phyloP scores from a whole-genome alignment of 2,329 filamentous ascomycete species.

The Huntiella savannae region DNA sequence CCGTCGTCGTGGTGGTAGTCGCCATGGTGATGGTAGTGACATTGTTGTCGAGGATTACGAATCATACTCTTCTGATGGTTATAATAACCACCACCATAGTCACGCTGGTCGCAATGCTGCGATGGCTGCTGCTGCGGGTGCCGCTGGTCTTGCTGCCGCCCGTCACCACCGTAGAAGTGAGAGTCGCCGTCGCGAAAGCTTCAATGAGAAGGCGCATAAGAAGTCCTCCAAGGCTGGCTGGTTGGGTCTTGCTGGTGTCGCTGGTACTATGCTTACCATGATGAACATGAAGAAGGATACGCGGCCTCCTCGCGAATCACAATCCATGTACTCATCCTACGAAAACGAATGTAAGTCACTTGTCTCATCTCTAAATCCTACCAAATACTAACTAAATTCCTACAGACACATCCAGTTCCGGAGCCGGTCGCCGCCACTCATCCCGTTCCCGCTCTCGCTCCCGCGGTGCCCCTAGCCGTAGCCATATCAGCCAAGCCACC shows the following conservation, averaged over 20 bases:
- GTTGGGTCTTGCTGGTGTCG: constrained; percentile 32
- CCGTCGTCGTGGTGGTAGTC: not conserved
- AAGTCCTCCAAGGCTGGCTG: constrained; percentile 30
- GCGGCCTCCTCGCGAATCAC: constrained; percentile 16
- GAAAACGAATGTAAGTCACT: constrained; percentile 8
- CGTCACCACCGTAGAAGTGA: not conserved
- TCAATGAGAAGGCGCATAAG: constrained; percentile 28
- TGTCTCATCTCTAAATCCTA: not conserved
- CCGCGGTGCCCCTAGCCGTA: not conserved
- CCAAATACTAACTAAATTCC: not conserved
- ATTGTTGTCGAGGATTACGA: constrained; percentile 23
- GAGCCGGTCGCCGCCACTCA: constrained; percentile 18
- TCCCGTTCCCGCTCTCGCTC: constrained; percentile 6
- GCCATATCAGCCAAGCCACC: constrained; percentile 4
- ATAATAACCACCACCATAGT: not conserved
- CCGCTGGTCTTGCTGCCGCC: constrained; percentile 1
- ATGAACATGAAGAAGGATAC: constrained; percentile 36
- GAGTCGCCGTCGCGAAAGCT: constrained; percentile 12
- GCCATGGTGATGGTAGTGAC: constrained; percentile 24
- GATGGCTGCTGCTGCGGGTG: constrained; percentile 7
- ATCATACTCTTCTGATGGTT: constrained; percentile 29
- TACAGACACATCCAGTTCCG: constrained; percentile 28
- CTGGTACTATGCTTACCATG: constrained; percentile 32
- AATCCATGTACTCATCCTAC: constrained; percentile 5
- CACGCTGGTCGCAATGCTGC: constrained; percentile 16